Evolutionary conservation across 1,284 basidiomycete genomes (phyloP), one percentile per base, ranked within the genome.

Genomic region (Mycosarcoma mackinlayi): DNA sequence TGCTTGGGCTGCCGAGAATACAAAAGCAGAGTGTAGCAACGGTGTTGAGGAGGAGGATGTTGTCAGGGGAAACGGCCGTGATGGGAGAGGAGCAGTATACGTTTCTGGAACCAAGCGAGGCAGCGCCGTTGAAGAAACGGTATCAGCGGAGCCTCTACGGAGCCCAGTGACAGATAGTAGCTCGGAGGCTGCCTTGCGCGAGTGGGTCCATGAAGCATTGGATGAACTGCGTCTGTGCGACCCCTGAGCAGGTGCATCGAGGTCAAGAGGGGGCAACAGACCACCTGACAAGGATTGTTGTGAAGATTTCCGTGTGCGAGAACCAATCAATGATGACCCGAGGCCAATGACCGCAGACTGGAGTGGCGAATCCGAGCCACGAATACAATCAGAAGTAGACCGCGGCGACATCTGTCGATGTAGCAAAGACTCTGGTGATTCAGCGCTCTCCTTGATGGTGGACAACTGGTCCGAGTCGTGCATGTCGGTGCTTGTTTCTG

Each of bases 381-480:
- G n/a, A n/a, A n/a, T n/a, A n/a, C n/a, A n/a, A n/a, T n/a, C n/a
- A 28, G 42, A 18, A 19, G 42, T 18, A 21, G 31, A 27, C 1
- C 25, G 40, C 16, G 53, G 28, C 23, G 66, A 63, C 10, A 41
- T 33, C 6, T 51, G 60, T 4, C 47, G 66, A 25, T 56, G 54
- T 4, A 51, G 55, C 28, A 50, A 30, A 2, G 55, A 52, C 19
- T 51, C 55, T 1, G 66, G 66, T 44, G 66, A 55, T 28, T 69
- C 66, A n/a, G 51, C 49, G 42, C 49, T 46, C 38, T 70, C 67
- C 44, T 61, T 63, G 46, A 70, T 70, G 50, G 54, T 58, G 3
- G 56, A 62, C 2, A 71, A 48, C 31, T 61, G 62, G 27, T 62
- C 67, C 3, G 46, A 49, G n/a, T 72, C 69, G 28, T 64, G 64